These are phyloP conservation scores for Xylaria sp. DNA, from an alignment of 2,329 filamentous ascomycete species.

Conservation along the genomic window DNA sequence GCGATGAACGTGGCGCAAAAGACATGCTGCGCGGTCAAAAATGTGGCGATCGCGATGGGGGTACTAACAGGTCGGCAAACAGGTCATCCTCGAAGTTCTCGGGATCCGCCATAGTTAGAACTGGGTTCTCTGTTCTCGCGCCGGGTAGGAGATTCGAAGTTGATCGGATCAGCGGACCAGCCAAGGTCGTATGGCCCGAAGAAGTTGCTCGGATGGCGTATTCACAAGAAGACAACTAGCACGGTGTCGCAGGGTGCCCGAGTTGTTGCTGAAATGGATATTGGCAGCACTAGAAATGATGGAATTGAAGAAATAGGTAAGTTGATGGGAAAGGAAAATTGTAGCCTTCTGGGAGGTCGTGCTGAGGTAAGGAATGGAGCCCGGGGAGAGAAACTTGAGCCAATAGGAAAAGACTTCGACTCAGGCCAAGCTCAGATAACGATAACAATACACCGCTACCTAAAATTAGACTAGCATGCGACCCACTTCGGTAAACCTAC, in stretches of 20 bases:
- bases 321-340: slow-evolving; percentile 38
- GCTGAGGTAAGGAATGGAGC: slow-evolving; percentile 34
- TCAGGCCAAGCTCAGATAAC: slow-evolving; percentile 20
- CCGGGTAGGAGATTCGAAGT: slow-evolving; percentile 13
- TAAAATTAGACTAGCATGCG: not conserved
- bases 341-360: slow-evolving; percentile 32
- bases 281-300: slow-evolving; percentile 16
- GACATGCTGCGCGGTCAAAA: not conserved
- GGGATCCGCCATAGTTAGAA: slow-evolving; percentile 74
- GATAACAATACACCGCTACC: slow-evolving; percentile 15
- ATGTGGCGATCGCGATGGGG: not conserved
- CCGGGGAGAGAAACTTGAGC: slow-evolving; percentile 32
- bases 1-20: not conserved
- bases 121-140: not conserved
- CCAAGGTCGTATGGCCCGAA: not conserved
- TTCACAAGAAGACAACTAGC: not conserved
- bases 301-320: slow-evolving; percentile 9
- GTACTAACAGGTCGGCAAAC: slow-evolving; percentile 88
- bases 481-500: not conserved
- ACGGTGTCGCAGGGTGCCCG: not conserved
- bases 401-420: slow-evolving; percentile 35
- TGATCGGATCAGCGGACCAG: not conserved
- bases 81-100: slow-evolving; percentile 93
- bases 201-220: not conserved
- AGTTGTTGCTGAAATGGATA: not conserved